phyloP scores from a whole-genome alignment of 805 yeast genomes.

The Wickerhamiella qilinensis region DNA sequence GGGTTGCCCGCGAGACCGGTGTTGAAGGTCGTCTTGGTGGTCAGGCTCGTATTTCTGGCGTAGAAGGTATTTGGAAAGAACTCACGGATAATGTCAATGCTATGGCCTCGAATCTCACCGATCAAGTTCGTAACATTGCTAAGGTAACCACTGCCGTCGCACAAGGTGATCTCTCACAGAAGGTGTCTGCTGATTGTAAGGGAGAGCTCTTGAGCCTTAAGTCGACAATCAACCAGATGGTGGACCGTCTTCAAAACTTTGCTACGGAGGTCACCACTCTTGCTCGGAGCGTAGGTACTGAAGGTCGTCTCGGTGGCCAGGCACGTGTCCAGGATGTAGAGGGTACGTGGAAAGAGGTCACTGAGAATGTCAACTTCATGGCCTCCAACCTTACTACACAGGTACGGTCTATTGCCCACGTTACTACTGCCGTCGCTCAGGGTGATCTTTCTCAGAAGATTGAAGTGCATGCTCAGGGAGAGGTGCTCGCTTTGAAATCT shows the following conservation, averaged over 20 bases:
- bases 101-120: conserved; percentile 76
- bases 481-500: conserved; percentile 66
- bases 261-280: conserved; percentile 77
- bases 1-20: conserved; percentile 81
- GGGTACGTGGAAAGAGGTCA: conserved; percentile 75
- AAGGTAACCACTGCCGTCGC: conserved; percentile 82
- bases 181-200: conserved; percentile 74
- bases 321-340: conserved; percentile 66
- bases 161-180: conserved; percentile 63
- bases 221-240: conserved; percentile 78
- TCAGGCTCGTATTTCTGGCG: conserved; percentile 64
- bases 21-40: conserved; percentile 82
- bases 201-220: conserved; percentile 68
- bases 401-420: conserved; percentile 78
- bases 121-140: conserved; percentile 77
- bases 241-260: conserved; percentile 63
- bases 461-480: conserved; percentile 83
- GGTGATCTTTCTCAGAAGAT: conserved; percentile 78
- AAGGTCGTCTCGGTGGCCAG: conserved; percentile 79
- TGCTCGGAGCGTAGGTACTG: conserved; percentile 78
- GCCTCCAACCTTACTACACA: conserved; percentile 75
- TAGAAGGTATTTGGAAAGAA: conserved; percentile 79
- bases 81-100: conserved; percentile 78
- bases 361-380: conserved; percentile 78
- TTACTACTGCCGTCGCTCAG: conserved; percentile 82